Conservation (phyloP, 768 basidiomycete species). For the Lentinula boryana region DNA sequence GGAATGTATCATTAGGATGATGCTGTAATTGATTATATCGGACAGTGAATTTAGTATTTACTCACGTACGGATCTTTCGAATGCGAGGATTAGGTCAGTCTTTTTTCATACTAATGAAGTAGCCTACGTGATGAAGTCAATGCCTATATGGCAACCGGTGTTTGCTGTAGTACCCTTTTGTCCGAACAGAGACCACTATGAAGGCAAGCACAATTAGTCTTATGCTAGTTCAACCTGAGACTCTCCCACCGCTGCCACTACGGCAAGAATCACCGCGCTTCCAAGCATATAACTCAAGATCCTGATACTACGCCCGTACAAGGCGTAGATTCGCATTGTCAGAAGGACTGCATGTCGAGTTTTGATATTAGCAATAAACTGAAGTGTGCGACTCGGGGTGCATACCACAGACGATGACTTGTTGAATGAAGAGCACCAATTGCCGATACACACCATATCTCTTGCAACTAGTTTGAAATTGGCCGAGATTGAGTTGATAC, state of each 20-base stretch:
- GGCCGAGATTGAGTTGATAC: neutral
- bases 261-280: slow-evolving; percentile 22
- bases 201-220: neutral
- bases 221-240: neutral
- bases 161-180: slow-evolving; percentile 22
- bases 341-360: slow-evolving; percentile 29
- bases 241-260: slow-evolving; percentile 29
- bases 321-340: slow-evolving; percentile 42
- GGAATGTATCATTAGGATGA: neutral
- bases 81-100: neutral
- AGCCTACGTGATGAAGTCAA: slow-evolving; percentile 7
- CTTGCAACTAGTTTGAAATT: slow-evolving; percentile 17
- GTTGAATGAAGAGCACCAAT: slow-evolving; percentile 22
- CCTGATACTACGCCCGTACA: slow-evolving; percentile 35
- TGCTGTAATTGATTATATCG: neutral
- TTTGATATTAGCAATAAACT: neutral
- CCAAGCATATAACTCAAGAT: slow-evolving; percentile 30
- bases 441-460: slow-evolving; percentile 20
- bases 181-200: slow-evolving; percentile 38
- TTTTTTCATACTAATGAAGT: neutral
- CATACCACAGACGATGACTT: slow-evolving; percentile 26
- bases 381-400: neutral
- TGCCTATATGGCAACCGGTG: slow-evolving; percentile 30
- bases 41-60: neutral
- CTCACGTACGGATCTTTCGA: neutral